Evolutionary conservation across 768 basidiomycete species (phyloP), one percentile per base, ranked within the genome.

Genomic region (Suillus lakei): DNA sequence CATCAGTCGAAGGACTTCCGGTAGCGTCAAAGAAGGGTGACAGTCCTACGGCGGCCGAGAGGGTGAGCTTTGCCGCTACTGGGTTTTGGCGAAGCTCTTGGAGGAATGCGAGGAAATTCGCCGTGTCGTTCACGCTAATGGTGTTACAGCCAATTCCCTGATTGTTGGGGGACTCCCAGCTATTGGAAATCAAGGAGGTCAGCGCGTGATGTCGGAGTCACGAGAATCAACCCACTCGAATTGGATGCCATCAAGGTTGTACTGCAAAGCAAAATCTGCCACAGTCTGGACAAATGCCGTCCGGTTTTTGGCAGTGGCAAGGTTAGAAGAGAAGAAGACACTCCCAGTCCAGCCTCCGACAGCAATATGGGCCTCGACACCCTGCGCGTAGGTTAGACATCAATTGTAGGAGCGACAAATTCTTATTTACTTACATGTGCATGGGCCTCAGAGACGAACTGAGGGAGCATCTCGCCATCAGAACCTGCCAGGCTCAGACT

Each of bases 151-250:
- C 86, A 1, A 90, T 81, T 39, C 94, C 93, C 60, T 81, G 77
- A 5, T 76, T 69, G 62, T 83, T 85, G 1, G 95, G 95, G 73
- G 91, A 95, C 77, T 97, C 95, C 94, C 95, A 96, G 71, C 93
- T 95, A 61, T 32, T 30, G 46, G 16, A 62, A 65, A 80, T 26
- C 21, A n/a, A 16, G 15, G 15, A 1, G 18, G 3, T 75, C 6
- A 72, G 55, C 23, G 30, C 1, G 1, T 51, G n/a, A 23, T 8
- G 53, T 21, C 4, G 26, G 13, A 41, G 4, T 36, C 2, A 56
- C 56, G 26, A 21, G 15, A 9, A 8, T 28, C 12, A 4, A 61
- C 73, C 1, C 62, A 78, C 76, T 74, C 73, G 41, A 78, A 75
- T 26, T 69, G 85, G 58, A 91, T 75, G 16, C 89, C 88, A 65